phyloP scores from a whole-genome alignment of 2,329 filamentous ascomycete species.

The Hysterium pulicare region DNA sequence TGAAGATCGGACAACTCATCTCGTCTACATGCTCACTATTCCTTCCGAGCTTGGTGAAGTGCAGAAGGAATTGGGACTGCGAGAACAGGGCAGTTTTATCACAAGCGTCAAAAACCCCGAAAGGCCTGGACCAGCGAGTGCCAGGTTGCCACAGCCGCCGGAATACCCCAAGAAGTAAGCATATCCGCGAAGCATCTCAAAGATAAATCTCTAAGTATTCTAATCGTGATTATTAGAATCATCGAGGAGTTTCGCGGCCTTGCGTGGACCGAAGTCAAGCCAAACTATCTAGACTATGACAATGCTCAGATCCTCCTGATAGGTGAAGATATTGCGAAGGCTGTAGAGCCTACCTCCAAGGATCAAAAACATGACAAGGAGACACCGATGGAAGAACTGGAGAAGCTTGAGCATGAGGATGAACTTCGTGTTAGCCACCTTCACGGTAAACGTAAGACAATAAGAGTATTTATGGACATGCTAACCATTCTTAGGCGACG shows the following conservation, averaged over 20 bases:
- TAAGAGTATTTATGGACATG: constrained; percentile 4
- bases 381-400: constrained; percentile 66
- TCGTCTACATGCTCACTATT: constrained; percentile 76
- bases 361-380: constrained; percentile 56
- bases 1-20: constrained; percentile 63
- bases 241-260: constrained; percentile 68
- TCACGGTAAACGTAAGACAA: constrained; percentile 41
- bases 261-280: constrained; percentile 71
- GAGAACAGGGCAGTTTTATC: constrained; percentile 70
- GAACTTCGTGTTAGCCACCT: constrained; percentile 62
- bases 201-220: no score
- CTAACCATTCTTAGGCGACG: constrained; percentile 45
- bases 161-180: constrained; percentile 68
- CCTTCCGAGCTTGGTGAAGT: constrained; percentile 67
- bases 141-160: constrained; percentile 61
- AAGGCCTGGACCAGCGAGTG: constrained; percentile 61
- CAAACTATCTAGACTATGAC: constrained; percentile 69
- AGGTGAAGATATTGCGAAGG: constrained; percentile 62
- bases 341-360: constrained; percentile 55
- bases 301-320: constrained; percentile 78
- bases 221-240: constrained; percentile 47
- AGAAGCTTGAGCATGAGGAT: constrained; percentile 74
- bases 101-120: constrained; percentile 78
- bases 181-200: no score
- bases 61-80: constrained; percentile 71